phyloP scores from a whole-genome alignment of 495 filamentous ascomycete genomes.

The Chaetomium fimeti region DNA sequence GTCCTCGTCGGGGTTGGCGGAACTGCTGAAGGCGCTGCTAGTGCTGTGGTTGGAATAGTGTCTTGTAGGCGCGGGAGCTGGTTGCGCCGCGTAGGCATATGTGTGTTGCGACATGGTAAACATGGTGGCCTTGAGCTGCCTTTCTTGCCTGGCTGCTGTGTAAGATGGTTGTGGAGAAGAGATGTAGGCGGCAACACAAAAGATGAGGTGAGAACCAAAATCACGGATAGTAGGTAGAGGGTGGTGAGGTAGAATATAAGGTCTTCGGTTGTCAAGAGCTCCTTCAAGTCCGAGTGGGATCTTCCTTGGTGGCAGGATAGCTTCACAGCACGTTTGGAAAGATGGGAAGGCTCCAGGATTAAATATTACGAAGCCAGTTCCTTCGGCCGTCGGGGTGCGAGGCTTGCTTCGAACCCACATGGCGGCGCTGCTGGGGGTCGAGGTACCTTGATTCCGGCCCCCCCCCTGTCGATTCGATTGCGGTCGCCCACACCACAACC shows the following conservation, averaged over 20 bases:
- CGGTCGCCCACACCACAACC: not conserved
- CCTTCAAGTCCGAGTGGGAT: conserved; percentile 12
- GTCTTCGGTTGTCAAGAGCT: not conserved
- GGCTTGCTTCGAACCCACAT: conserved; percentile 22
- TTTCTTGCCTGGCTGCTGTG: not conserved
- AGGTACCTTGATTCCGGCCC: conserved; percentile 2
- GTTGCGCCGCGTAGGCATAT: conserved; percentile 44
- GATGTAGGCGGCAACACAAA: conserved; percentile 10
- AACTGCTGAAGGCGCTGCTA: conserved; percentile 94
- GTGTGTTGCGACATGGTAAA: conserved; percentile 47
- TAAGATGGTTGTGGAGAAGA: not conserved
- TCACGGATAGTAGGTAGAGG: conserved; percentile 1
- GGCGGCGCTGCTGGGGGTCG: conserved; percentile 18
- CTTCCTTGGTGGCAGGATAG: conserved; percentile 3
- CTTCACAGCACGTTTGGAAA: not conserved
- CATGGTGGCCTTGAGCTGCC: conserved; percentile 33
- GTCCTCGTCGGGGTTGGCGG: conserved; percentile 95
- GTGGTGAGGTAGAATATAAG: not conserved
- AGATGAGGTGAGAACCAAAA: conserved; percentile 22
- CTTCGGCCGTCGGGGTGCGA: conserved; percentile 11
- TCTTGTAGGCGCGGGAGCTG: conserved; percentile 47
- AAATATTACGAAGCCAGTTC: conserved; percentile 21
- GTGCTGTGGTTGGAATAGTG: conserved; percentile 69
- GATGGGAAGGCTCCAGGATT: conserved; percentile 19
- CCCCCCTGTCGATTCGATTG: conserved; percentile 11